Evolutionary conservation across 2,329 filamentous ascomycete species (phyloP).

Genomic region (Exserohilum rostratum): DNA sequence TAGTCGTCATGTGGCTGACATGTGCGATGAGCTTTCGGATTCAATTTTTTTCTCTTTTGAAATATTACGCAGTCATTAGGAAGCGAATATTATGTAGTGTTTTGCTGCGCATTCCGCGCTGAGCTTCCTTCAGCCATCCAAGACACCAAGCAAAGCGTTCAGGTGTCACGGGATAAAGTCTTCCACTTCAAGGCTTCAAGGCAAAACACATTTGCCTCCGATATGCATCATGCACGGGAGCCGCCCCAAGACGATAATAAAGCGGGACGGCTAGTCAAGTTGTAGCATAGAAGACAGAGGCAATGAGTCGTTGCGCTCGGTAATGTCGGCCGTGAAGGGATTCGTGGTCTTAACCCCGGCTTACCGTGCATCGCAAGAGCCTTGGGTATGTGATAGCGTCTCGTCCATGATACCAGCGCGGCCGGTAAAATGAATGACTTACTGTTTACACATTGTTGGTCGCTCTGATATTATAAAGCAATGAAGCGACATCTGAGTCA

Average conservation of each 20-base stretch:
- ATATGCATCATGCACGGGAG: background rate
- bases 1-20: no score
- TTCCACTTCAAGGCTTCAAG: background rate
- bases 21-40: background rate
- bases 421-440: background rate
- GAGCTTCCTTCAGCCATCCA: background rate
- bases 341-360: background rate
- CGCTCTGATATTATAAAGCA: background rate
- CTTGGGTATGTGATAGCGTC: background rate
- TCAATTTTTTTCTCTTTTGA: no score
- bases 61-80: background rate
- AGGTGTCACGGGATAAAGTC: background rate
- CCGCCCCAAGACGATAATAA: slow-evolving; percentile 5
- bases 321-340: background rate
- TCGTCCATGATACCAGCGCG: background rate
- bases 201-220: background rate
- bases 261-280: background rate
- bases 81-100: background rate
- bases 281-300: background rate
- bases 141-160: background rate
- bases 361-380: background rate
- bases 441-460: background rate
- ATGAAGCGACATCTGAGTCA: background rate
- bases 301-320: background rate
- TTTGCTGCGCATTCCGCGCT: background rate